Conservation (phyloP, 192 early-diverging fungal species). For the Hyaloraphidium curvatum region DNA sequence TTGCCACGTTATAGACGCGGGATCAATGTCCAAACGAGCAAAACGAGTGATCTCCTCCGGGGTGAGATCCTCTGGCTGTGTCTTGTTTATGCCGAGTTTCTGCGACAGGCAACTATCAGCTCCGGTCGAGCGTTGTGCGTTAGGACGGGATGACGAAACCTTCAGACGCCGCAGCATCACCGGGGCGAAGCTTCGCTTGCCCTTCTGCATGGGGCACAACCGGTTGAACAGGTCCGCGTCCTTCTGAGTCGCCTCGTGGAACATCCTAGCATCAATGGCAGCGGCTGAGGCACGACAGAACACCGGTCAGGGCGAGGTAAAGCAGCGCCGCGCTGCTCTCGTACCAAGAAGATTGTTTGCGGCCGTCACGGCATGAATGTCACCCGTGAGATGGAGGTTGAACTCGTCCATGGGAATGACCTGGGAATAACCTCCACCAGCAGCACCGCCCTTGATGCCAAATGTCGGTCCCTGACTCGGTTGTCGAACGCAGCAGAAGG, state of each 20-base stretch:
- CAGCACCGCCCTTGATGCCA: constrained; percentile 97
- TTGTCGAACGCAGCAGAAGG: constrained; percentile 93
- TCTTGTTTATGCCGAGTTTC: constrained; percentile 64
- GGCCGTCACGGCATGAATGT: constrained; percentile 94
- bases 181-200: constrained; percentile 55
- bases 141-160: constrained; percentile 5
- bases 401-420: constrained; percentile 99
- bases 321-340: not conserved
- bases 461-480: constrained; percentile 99
- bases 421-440: constrained; percentile 96
- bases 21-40: constrained; percentile 87
- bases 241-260: constrained; percentile 79
- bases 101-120: no score
- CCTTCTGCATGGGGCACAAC: constrained; percentile 73
- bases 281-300: constrained; percentile 37
- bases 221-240: constrained; percentile 63
- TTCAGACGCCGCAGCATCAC: constrained; percentile 67
- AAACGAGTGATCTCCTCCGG: constrained; percentile 57
- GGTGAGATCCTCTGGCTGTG: constrained; percentile 58
- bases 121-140: no score
- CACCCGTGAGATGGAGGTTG: constrained; percentile 96
- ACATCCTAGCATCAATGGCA: constrained; percentile 91
- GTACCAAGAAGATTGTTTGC: constrained; percentile 80
- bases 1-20: constrained; percentile 89
- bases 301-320: not conserved